phyloP scores from a whole-genome alignment of 1,284 basidiomycete species.

The Rugosomyces carneus region DNA sequence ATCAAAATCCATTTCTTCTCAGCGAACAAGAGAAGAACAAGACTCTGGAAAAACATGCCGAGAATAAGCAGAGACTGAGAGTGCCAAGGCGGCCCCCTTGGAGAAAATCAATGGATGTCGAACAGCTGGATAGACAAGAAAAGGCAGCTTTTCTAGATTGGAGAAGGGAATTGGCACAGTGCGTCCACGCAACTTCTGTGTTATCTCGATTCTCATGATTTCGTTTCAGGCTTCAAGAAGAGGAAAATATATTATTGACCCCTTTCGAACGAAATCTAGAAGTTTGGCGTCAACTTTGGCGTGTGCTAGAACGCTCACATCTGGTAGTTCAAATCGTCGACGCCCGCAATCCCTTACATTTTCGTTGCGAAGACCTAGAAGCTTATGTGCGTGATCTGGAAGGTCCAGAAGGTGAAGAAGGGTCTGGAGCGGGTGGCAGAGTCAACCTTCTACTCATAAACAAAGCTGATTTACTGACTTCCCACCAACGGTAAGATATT shows the following conservation, averaged over 20 bases:
- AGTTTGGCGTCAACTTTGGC: slow-evolving; percentile 96
- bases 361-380: slow-evolving; percentile 91
- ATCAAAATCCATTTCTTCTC: slow-evolving; percentile 86
- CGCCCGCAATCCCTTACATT: slow-evolving; percentile 86
- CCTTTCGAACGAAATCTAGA: slow-evolving; percentile 96
- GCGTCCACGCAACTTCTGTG: slow-evolving; percentile 12
- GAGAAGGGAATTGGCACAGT: slow-evolving; percentile 88
- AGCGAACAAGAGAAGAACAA: slow-evolving; percentile 80
- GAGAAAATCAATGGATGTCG: slow-evolving; percentile 73
- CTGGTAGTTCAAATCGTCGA: slow-evolving; percentile 95
- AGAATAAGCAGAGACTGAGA: slow-evolving; percentile 67
- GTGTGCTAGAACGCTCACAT: slow-evolving; percentile 90
- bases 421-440: slow-evolving; percentile 69
- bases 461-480: slow-evolving; percentile 91
- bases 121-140: slow-evolving; percentile 82
- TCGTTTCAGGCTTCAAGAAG: slow-evolving; percentile 67
- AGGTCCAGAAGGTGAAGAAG: slow-evolving; percentile 69
- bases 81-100: slow-evolving; percentile 86
- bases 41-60: slow-evolving; percentile 64
- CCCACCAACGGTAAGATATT: slow-evolving; percentile 68
- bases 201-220: neutral
- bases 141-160: slow-evolving; percentile 87
- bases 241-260: slow-evolving; percentile 78
- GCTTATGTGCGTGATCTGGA: slow-evolving; percentile 80
- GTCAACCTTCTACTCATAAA: slow-evolving; percentile 87